Conservation (phyloP, 176 grass and related monocot species). For the Pontederia paniculata region DNA sequence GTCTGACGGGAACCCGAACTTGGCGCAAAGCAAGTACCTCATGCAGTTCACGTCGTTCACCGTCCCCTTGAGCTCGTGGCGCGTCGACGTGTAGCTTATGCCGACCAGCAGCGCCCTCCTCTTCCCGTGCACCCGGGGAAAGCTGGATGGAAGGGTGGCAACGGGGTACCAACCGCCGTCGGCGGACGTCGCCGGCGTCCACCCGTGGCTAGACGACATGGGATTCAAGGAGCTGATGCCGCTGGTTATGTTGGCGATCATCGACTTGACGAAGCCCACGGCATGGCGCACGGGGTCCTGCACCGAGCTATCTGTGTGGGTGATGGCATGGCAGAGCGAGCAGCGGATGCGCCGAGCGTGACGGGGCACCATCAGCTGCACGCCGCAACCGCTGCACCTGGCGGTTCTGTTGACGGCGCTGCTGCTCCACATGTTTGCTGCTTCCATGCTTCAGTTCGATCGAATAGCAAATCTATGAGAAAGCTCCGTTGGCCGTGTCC, state of each 20-base stretch:
- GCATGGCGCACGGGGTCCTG: conserved; percentile 29
- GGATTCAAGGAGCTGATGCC: neutral
- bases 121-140: conserved; percentile 30
- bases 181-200: too few species aligned
- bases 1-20: conserved; percentile 37
- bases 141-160: conserved; percentile 10
- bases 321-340: conserved; percentile 36
- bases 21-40: conserved; percentile 38
- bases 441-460: too few species aligned
- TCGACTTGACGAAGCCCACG: conserved; percentile 46
- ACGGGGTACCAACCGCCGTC: neutral
- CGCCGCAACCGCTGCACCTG: conserved; percentile 41
- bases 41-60: conserved; percentile 79
- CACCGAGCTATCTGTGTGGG: conserved; percentile 23
- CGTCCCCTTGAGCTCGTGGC: conserved; percentile 64
- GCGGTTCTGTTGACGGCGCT: neutral
- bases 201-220: neutral
- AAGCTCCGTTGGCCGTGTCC: too few species aligned
- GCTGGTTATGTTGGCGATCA: conserved; percentile 22
- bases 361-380: conserved; percentile 21
- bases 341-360: conserved; percentile 39
- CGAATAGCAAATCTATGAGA: too few species aligned
- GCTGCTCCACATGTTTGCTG: conserved; percentile 31
- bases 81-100: conserved; percentile 43
- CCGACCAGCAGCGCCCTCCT: conserved; percentile 80